Evolutionary conservation across 345 rosid species (phyloP).

Genomic region (Hypericum androsaemum): DNA sequence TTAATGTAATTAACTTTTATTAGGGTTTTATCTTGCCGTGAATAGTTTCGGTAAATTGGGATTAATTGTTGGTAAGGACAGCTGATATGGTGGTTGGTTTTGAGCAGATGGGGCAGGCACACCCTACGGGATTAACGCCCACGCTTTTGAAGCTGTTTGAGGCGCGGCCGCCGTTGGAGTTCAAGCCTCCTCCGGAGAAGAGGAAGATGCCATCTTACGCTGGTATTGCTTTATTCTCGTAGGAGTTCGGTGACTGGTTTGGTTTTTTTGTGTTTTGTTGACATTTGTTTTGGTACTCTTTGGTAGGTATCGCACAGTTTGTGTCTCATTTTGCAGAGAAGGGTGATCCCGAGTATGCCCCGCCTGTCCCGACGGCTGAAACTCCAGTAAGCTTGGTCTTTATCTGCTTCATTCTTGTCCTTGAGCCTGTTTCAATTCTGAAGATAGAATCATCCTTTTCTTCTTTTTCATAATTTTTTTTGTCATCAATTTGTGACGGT

Average conservation of each 20-base stretch:
- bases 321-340: constrained; percentile 79
- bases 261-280: not conserved
- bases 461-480: not conserved
- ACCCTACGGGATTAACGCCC: constrained; percentile 84
- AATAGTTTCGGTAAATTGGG: too few relatives aligned
- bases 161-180: constrained; percentile 83
- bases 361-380: constrained; percentile 69
- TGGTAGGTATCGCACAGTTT: constrained; percentile 76
- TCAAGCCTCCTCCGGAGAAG: constrained; percentile 80
- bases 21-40: too few relatives aligned
- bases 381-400: constrained; percentile 49
- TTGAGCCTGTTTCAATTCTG: not conserved
- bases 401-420: not conserved
- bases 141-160: constrained; percentile 88
- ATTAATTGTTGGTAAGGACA: too few relatives aligned
- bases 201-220: constrained; percentile 71
- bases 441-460: not conserved
- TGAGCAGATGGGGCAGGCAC: constrained; percentile 92
- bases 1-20: too few relatives aligned
- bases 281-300: not conserved
- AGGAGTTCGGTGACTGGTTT: constrained; percentile 1
- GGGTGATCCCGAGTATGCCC: constrained; percentile 82
- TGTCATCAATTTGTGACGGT: not conserved
- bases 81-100: constrained; percentile 8
- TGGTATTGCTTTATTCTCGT: constrained; percentile 24